Evolutionary conservation across 345 rosid genomes (phyloP).

Genomic region (Raphanus sativus): DNA sequence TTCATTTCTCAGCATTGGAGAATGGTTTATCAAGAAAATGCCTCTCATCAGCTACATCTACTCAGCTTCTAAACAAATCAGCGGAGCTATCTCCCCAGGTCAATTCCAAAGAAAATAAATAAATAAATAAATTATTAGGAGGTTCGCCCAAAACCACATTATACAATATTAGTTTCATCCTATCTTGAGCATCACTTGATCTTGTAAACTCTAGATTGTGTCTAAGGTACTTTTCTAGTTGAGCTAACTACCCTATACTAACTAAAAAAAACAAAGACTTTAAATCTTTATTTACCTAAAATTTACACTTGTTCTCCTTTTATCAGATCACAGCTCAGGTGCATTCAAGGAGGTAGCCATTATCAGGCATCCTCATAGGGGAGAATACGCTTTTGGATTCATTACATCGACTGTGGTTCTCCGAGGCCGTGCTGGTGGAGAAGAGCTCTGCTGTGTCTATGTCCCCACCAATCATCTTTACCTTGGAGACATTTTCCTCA

Average conservation of each 20-base stretch:
- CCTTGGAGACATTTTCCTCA: constrained; percentile 62
- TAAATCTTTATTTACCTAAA: neutral
- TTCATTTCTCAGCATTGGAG: constrained; percentile 69
- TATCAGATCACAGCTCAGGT: constrained; percentile 62
- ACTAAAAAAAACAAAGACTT: too few relatives aligned
- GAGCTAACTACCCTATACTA: neutral
- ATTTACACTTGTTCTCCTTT: neutral
- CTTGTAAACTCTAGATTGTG: neutral
- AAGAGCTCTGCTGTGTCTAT: constrained; percentile 67
- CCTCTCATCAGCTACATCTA: constrained; percentile 68
- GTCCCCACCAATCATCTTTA: constrained; percentile 72
- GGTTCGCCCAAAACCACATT: neutral
- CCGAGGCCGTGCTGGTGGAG: constrained; percentile 53
- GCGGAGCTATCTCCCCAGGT: constrained; percentile 81
- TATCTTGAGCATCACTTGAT: neutral
- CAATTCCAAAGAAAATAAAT: neutral
- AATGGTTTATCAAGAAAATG: constrained; percentile 83
- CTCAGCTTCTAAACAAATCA: constrained; percentile 77
- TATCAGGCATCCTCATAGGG: constrained; percentile 64
- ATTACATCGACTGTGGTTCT: constrained; percentile 67
- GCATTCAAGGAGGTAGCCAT: constrained; percentile 84
- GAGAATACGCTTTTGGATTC: constrained; percentile 70
- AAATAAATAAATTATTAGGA: neutral
- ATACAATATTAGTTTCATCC: neutral
- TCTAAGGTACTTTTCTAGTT: neutral